Conservation (phyloP, 2,329 filamentous ascomycete species). For the Parastagonospora avenae region DNA sequence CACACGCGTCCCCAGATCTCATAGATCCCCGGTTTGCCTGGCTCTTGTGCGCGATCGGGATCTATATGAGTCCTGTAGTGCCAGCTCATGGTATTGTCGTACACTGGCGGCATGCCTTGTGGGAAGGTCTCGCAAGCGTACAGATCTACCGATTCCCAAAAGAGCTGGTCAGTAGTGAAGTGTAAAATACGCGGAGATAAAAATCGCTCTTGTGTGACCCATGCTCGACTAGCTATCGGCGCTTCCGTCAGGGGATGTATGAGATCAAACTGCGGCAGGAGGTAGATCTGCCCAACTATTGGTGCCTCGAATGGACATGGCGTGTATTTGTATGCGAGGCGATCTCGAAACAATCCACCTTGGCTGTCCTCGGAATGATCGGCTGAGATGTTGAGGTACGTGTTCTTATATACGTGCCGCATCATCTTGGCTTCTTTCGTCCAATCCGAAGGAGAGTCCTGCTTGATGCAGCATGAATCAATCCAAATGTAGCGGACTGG, state of each 20-base stretch:
- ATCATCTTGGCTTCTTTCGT: constrained; percentile 5
- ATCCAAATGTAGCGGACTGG: constrained; percentile 12
- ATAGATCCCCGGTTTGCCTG: neutral
- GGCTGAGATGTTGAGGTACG: constrained; percentile 4
- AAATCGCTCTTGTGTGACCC: constrained; percentile 2
- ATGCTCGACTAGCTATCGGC: constrained; percentile 1
- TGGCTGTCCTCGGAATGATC: constrained; percentile 3
- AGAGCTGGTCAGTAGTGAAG: constrained; percentile 4
- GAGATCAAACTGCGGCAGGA: constrained; percentile 1
- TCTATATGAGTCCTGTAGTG: neutral
- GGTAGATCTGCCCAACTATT: neutral
- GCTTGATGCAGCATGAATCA: constrained; percentile 7
- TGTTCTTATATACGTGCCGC: constrained; percentile 5
- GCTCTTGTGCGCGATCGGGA: neutral
- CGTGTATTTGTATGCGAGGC: constrained; percentile 1
- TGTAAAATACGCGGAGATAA: constrained; percentile 1
- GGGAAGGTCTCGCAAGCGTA: constrained; percentile 6
- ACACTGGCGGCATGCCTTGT: neutral
- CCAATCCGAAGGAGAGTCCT: constrained; percentile 2
- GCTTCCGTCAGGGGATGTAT: neutral
- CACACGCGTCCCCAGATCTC: constrained; percentile 1
- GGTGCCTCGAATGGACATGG: constrained; percentile 1
- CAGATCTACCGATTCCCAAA: constrained; percentile 1
- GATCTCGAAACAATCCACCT: neutral
- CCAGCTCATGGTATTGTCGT: neutral